These are phyloP conservation scores for Gastrolobium villosum DNA, from an alignment of 306 rosid genomes.

Conservation along the genomic window DNA sequence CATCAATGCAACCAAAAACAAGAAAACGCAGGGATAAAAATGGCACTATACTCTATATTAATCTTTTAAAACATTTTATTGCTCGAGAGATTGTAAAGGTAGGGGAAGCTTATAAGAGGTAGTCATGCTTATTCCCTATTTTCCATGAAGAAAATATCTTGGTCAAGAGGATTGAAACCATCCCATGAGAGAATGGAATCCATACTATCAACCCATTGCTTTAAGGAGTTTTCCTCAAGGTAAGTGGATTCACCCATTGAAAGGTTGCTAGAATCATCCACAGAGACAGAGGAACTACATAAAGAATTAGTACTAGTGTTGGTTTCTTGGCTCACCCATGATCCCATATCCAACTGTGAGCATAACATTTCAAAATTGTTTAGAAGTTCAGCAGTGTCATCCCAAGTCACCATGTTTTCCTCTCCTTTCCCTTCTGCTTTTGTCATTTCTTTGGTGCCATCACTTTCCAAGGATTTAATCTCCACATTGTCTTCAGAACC, in stretches of 20 bases:
- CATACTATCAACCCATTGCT: constrained; percentile 63
- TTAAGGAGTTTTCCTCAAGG: constrained; percentile 51
- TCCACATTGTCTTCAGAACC: constrained; percentile 46
- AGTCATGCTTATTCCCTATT: constrained; percentile 42
- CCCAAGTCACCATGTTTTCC: constrained; percentile 46
- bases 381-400: constrained; percentile 52
- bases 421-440: constrained; percentile 42
- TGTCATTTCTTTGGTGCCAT: constrained; percentile 36
- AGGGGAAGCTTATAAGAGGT: neutral
- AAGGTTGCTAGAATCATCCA: constrained; percentile 64
- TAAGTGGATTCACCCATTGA: constrained; percentile 62
- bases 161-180: constrained; percentile 60
- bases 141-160: constrained; percentile 58
- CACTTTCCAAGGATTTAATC: constrained; percentile 33
- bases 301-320: constrained; percentile 54
- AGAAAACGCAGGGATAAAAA: constrained; percentile 33
- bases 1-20: constrained; percentile 22
- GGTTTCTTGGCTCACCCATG: constrained; percentile 66
- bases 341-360: constrained; percentile 58
- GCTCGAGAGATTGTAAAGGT: constrained; percentile 15
- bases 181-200: constrained; percentile 75
- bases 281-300: constrained; percentile 63
- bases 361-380: constrained; percentile 57
- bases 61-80: constrained; percentile 29
- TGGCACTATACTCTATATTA: constrained; percentile 38